A percentile compares a stretch with the other conserved stretches of the same genome.
Conservation (phyloP, 208 protist genomes). For the Blechomonas ayalai region DNA sequence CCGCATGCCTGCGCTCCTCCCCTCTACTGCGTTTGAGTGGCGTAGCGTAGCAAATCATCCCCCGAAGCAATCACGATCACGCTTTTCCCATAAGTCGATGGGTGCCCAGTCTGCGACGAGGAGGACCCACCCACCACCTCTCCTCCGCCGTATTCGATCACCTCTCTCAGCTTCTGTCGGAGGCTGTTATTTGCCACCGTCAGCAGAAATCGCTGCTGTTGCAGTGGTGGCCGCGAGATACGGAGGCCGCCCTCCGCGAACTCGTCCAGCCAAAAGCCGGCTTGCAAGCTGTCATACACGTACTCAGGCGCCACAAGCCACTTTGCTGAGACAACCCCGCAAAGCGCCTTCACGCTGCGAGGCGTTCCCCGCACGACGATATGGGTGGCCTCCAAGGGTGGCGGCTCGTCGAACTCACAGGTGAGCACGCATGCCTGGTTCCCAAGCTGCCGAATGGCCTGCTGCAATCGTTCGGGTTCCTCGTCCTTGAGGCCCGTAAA, state of each 20-base stretch:
- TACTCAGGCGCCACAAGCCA: conserved; percentile 78
- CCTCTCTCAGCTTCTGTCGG: conserved; percentile 49
- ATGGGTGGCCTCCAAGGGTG: conserved; percentile 53
- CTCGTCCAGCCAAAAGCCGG: conserved; percentile 82
- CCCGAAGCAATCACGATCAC: conserved; percentile 69
- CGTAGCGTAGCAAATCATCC: conserved; percentile 67
- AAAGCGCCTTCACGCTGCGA: conserved; percentile 78
- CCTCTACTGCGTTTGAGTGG: conserved; percentile 27
- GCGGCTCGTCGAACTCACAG: conserved; percentile 52
- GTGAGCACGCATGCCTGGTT: conserved; percentile 34
- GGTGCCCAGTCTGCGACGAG: conserved; percentile 2
- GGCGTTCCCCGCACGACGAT: conserved; percentile 71
- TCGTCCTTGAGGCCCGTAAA: conserved; percentile 56
- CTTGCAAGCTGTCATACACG: conserved; percentile 41
- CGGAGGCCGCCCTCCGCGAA: conserved; percentile 56
- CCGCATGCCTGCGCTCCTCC: no score
- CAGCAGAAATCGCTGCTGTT: conserved; percentile 67
- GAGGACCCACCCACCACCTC: conserved; percentile 30
- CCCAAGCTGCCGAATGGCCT: conserved; percentile 37
- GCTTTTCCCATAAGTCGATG: conserved; percentile 17
- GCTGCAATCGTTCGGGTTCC: conserved; percentile 30
- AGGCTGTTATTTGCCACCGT: conserved; percentile 41
- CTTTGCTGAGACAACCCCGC: conserved; percentile 63
- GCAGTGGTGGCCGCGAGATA: conserved; percentile 62
- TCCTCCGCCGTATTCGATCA: conserved; percentile 79